Evolutionary conservation across 176 grass and related monocot genomes (phyloP).

Genomic region (Dactylis glomerata): DNA sequence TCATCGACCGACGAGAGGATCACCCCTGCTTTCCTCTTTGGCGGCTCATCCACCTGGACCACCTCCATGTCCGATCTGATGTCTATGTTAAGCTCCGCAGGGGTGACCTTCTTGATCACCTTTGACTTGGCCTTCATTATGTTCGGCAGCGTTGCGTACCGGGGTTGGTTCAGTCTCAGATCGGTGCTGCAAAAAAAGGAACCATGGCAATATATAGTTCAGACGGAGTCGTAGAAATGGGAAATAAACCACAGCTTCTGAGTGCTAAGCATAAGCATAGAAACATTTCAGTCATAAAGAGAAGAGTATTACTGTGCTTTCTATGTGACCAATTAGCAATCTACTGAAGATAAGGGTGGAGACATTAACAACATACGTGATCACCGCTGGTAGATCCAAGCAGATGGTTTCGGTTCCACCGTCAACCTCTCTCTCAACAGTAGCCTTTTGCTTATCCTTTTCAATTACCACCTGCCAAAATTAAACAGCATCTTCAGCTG

Average conservation of each 20-base stretch:
- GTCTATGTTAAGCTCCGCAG: constrained; percentile 65
- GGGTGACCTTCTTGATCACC: constrained; percentile 81
- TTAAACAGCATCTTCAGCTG: background rate
- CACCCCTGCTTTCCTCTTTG: constrained; percentile 88
- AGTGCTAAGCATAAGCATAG: background rate
- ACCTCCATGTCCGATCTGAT: constrained; percentile 83
- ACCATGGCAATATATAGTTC: background rate
- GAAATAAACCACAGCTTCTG: background rate
- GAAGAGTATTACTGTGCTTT: background rate
- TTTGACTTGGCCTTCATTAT: constrained; percentile 99
- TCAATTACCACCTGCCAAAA: constrained; percentile 70
- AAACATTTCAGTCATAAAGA: background rate
- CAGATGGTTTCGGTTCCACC: constrained; percentile 78
- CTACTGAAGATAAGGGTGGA: background rate
- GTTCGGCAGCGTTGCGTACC: constrained; percentile 91
- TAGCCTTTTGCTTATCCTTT: constrained; percentile 68
- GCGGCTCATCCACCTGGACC: constrained; percentile 67
- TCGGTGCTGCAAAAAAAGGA: constrained; percentile 54
- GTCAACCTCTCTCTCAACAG: constrained; percentile 76
- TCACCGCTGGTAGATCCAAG: constrained; percentile 84
- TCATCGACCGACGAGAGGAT: constrained; percentile 82
- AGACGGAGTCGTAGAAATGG: background rate
- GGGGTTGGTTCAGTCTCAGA: constrained; percentile 88
- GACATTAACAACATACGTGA: constrained; percentile 92
- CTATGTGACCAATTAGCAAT: too few relatives aligned